A percentile compares a stretch with the other conserved stretches of the same genome.
Conservation (phyloP, 2,329 filamentous ascomycete genomes). For the Colletotrichum caudatum region DNA sequence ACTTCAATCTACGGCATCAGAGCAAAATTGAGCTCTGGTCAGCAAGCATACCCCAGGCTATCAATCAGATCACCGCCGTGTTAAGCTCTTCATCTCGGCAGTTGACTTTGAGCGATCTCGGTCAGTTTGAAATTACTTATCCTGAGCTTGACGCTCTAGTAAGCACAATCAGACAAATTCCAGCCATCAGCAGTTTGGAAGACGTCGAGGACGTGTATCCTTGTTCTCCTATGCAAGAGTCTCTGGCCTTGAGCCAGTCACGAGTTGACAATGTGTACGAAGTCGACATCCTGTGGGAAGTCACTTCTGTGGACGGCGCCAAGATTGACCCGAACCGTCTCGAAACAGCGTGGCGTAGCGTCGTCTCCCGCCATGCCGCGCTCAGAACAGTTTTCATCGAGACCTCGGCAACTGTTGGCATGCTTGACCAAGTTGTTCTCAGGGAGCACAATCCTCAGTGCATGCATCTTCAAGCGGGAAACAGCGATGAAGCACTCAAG, state of each 20-base stretch:
- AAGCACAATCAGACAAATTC: neutral
- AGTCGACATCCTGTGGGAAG: constrained; percentile 43
- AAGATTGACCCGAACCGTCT: constrained; percentile 39
- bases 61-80: neutral
- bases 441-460: neutral
- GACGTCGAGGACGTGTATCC: constrained; percentile 53
- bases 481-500: neutral
- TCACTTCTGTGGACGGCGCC: constrained; percentile 23
- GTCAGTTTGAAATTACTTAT: neutral
- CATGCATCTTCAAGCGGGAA: neutral
- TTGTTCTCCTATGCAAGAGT: constrained; percentile 54
- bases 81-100: neutral
- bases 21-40: neutral
- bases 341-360: constrained; percentile 44
- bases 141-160: neutral
- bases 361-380: constrained; percentile 48
- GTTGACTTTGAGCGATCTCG: neutral
- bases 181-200: neutral
- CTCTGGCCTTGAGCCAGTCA: constrained; percentile 52
- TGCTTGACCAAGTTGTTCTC: constrained; percentile 49
- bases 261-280: constrained; percentile 45
- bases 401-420: constrained; percentile 43
- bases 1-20: neutral
- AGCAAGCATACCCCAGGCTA: neutral
- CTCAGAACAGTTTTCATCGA: constrained; percentile 51